phyloP scores from a whole-genome alignment of 2,329 filamentous ascomycete species.

The Fusarium sp. region DNA sequence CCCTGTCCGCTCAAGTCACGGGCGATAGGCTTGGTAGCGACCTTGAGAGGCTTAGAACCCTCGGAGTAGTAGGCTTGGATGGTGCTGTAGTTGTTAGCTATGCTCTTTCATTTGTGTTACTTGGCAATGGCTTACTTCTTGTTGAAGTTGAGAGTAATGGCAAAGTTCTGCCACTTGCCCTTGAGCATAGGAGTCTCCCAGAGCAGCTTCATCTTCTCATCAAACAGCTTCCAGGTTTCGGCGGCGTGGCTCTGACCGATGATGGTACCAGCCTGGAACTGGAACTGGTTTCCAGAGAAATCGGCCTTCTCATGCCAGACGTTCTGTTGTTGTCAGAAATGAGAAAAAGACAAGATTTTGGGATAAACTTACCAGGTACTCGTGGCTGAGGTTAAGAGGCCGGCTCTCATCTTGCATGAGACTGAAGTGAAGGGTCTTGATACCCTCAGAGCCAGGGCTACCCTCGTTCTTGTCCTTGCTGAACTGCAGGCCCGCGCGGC shows the following conservation, averaged over 20 bases:
- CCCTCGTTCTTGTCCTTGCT: slow-evolving; percentile 56
- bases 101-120: background rate
- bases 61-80: slow-evolving; percentile 69
- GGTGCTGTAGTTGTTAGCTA: slow-evolving; percentile 56
- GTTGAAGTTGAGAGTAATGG: slow-evolving; percentile 66
- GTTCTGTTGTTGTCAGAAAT: slow-evolving; percentile 26
- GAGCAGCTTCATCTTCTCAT: slow-evolving; percentile 61
- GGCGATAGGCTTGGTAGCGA: slow-evolving; percentile 61
- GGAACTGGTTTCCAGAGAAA: slow-evolving; percentile 64
- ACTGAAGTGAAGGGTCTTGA: slow-evolving; percentile 72
- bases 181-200: slow-evolving; percentile 64
- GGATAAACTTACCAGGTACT: slow-evolving; percentile 62
- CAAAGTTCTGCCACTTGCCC: slow-evolving; percentile 71
- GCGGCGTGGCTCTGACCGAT: slow-evolving; percentile 53
- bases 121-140: slow-evolving; percentile 58
- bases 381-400: slow-evolving; percentile 69
- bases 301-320: slow-evolving; percentile 61
- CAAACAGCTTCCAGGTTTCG: slow-evolving; percentile 59
- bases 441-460: slow-evolving; percentile 61
- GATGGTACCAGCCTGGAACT: slow-evolving; percentile 66
- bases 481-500: slow-evolving; percentile 58
- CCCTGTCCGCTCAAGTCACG: slow-evolving; percentile 65
- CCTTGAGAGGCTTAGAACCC: slow-evolving; percentile 57
- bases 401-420: slow-evolving; percentile 63
- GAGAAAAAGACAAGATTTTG: rapidly evolving